phyloP scores from a whole-genome alignment of 371 early-diverging fungal species.

The Lichtheimia ramosa region DNA sequence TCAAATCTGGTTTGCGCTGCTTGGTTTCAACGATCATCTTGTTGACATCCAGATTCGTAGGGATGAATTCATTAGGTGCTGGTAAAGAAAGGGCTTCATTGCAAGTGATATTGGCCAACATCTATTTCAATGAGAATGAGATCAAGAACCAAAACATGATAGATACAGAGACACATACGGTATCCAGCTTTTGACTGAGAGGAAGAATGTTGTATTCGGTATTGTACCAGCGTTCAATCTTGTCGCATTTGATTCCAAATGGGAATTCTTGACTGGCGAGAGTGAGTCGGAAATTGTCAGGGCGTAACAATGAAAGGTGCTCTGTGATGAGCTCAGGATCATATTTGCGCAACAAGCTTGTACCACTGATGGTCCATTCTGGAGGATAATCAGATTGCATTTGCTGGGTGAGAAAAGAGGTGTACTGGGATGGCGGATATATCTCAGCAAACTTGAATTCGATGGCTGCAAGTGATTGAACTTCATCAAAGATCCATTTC shows the following conservation, averaged over 20 bases:
- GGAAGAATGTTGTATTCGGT: conserved; percentile 75
- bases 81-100: conserved; percentile 74
- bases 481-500: conserved; percentile 83
- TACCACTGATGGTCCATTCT: conserved; percentile 69
- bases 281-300: conserved; percentile 66
- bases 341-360: conserved; percentile 56
- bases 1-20: conserved; percentile 50
- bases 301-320: conserved; percentile 53
- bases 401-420: conserved; percentile 41
- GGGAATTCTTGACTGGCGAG: conserved; percentile 46
- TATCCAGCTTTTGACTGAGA: conserved; percentile 51
- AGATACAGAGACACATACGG: conserved; percentile 22
- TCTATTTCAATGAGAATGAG: background rate
- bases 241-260: conserved; percentile 43
- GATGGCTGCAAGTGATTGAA: conserved; percentile 63
- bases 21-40: conserved; percentile 37
- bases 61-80: conserved; percentile 81
- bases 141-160: background rate
- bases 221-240: conserved; percentile 78
- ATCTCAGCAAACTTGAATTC: conserved; percentile 85
- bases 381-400: conserved; percentile 70
- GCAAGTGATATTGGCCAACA: conserved; percentile 34
- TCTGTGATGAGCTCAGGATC: conserved; percentile 57
- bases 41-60: conserved; percentile 57
- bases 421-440: conserved; percentile 54